Evolutionary conservation across 2,329 filamentous ascomycete species (phyloP), one percentile per base, ranked within the genome.

Genomic region (Hypoxylon sp.): DNA sequence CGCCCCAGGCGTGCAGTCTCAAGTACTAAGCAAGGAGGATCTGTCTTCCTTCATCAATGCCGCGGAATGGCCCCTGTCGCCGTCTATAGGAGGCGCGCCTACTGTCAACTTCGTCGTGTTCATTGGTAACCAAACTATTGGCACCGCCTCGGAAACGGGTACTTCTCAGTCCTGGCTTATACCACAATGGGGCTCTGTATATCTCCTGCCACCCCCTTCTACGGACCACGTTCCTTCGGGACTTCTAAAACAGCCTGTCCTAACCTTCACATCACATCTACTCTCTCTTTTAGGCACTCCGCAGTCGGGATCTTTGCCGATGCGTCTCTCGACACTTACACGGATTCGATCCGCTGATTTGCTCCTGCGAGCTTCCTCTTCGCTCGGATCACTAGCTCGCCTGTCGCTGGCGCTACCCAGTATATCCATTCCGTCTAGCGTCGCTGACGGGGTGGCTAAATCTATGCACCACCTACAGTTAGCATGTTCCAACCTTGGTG

Each of bases 101-200:
- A 99, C 96, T 0, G 90, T 99, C 75, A 98, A 99, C 79, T 98
- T 99, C 76, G 90, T 98, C 61, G 85, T 98, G 27, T 99, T 96
- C 74, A 89, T 96, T 6, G 93, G 94, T 5, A 89, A 92, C 62
- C 87, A 91, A 63, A 93, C 90, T 8, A 94, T 93, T 67, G 82
- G 78, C 3, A 74, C 83, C 55, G 79, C 81, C 46, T 77, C 81
- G 2, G 78, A 81, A 57, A 73, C 76, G 2, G 81, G 81, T 29
- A 85, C 82, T 2, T 85, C 87, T 0, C 88, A 87, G 73, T 89
- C 87, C 37, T 98, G 95, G 95, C 85, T 97, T 69, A 91, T 99
- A 46, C 96, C 96, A 0, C 96, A 99, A 81, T 99, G 96, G 96
- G 96, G 96, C 37, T 85, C 86, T 14, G 86, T 90, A 8, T 89